phyloP scores from a whole-genome alignment of 2,329 filamentous ascomycete species.

The Pezicula carpinea region DNA sequence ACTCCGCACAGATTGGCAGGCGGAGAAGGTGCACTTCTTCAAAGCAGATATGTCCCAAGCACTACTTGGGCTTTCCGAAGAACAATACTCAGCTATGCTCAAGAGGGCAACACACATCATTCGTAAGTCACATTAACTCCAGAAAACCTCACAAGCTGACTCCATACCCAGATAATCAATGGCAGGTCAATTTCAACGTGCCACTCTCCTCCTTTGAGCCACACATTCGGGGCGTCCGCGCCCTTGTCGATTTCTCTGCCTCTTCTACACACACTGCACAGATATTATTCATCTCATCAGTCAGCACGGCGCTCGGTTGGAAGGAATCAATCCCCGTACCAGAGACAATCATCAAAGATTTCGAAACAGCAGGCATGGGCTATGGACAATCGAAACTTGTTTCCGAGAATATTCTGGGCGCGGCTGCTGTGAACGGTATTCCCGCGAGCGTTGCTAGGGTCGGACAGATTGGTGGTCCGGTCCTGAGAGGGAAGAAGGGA shows the following conservation, averaged over 20 bases:
- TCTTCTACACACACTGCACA: not conserved
- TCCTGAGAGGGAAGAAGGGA: slow-evolving; percentile 28
- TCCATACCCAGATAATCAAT: slow-evolving; percentile 17
- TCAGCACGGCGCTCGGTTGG: slow-evolving; percentile 15
- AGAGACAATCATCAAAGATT: slow-evolving; percentile 29
- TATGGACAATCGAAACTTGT: slow-evolving; percentile 24
- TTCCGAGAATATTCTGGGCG: slow-evolving; percentile 35
- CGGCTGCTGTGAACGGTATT: slow-evolving; percentile 33
- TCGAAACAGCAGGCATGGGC: slow-evolving; percentile 25
- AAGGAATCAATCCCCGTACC: slow-evolving; percentile 22
- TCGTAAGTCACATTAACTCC: slow-evolving; percentile 32
- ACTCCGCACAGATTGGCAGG: slow-evolving; percentile 25
- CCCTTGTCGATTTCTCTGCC: slow-evolving; percentile 27
- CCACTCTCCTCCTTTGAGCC: slow-evolving; percentile 28
- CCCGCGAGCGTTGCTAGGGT: slow-evolving; percentile 38
- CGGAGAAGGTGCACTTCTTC: slow-evolving; percentile 39
- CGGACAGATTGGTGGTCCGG: slow-evolving; percentile 42
- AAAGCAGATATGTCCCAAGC: slow-evolving; percentile 41
- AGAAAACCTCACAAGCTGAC: not conserved
- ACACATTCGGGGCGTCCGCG: slow-evolving; percentile 33
- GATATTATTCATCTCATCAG: slow-evolving; percentile 26
- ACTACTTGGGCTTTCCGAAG: slow-evolving; percentile 39
- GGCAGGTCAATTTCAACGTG: slow-evolving; percentile 34
- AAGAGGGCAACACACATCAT: slow-evolving; percentile 16
- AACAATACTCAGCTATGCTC: not conserved